Base-by-base conservation (phyloP, 31 red algal species). In the Porphyra umbilicalis region DNA sequence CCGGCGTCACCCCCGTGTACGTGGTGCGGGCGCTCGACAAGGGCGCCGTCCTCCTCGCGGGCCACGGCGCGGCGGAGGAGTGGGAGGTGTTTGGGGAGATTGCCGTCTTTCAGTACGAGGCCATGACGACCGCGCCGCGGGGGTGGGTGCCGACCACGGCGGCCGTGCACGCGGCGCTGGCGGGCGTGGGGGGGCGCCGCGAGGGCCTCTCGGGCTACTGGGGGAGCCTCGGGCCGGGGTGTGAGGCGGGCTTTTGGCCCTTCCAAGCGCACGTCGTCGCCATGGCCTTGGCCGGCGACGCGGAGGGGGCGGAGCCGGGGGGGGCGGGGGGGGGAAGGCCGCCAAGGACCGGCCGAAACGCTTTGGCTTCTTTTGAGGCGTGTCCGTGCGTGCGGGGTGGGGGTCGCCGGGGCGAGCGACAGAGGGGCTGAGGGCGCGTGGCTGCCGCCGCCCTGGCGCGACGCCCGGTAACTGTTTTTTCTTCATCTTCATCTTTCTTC, bases 91-190 rank as follows among this genome's bases (percentile, higher is more conserved):
- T 92, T 83, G 78, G 84, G 35, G 90, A 92, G 33, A 92, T 92
- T 75, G 85, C 90, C 13, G 90, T 92, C 32, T 92, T 92, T 74
- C 82, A 92, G 85, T 92, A 87, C 81, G 90, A 92, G 44, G 87
- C 85, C 84, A 83, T 92, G 35, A 84, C 85, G 13, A 35, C 79
- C 31, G 77, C 82, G 57, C 35, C 33, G 40, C 80, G 80, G 9
- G 33, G 68, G n/a, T 92, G 90, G 90, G 35, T 79, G 34, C 90
- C 90, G 9, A 38, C 77, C 6, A 85, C 87, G 34, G 16, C 36
- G 8, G 75, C 74, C 6, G 81, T 92, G 30, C 78, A 87, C 18
- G 37, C 39, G 36, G 87, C 84, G 83, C 85, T 83, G 0, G 32
- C 40, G 29, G 38, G 11, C 0, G 79, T 79, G 38, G 80, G 85